Evolutionary conservation across 2,329 filamentous ascomycete species (phyloP).

Genomic region (Myriosclerotinia curreyana): DNA sequence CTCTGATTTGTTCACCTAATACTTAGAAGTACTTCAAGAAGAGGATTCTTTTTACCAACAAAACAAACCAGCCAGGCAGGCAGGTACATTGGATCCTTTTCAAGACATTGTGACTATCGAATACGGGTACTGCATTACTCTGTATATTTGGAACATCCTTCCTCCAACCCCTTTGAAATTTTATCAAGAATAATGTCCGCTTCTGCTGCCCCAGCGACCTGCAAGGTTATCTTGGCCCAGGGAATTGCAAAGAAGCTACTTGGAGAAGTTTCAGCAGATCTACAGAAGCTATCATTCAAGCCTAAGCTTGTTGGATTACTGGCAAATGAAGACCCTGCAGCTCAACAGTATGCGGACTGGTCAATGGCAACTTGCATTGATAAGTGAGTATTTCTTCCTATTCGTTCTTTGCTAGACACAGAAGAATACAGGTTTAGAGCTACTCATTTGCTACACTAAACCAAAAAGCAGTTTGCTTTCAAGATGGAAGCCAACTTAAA

Average conservation of each 20-base stretch:
- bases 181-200: constrained; percentile 27
- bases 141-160: too few species aligned
- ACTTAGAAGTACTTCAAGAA: not conserved
- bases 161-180: not conserved
- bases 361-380: constrained; percentile 94
- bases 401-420: constrained; percentile 1
- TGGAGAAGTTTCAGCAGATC: constrained; percentile 70
- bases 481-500: too few species aligned
- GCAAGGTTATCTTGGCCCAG: constrained; percentile 89
- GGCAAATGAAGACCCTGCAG: constrained; percentile 86
- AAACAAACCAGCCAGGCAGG: too few species aligned
- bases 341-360: constrained; percentile 93
- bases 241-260: constrained; percentile 82
- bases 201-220: constrained; percentile 49
- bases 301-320: constrained; percentile 88
- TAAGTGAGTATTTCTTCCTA: constrained; percentile 65
- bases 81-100: not conserved
- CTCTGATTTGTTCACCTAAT: not conserved
- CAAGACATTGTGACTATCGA: not conserved
- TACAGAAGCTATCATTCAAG: constrained; percentile 67
- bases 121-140: too few species aligned
- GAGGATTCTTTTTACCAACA: not conserved
- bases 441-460: not conserved
- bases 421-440: not conserved
- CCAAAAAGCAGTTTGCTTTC: not conserved